Evolutionary conservation across 148 eudicot species (phyloP).

Genomic region (Dianthus caryophyllus): DNA sequence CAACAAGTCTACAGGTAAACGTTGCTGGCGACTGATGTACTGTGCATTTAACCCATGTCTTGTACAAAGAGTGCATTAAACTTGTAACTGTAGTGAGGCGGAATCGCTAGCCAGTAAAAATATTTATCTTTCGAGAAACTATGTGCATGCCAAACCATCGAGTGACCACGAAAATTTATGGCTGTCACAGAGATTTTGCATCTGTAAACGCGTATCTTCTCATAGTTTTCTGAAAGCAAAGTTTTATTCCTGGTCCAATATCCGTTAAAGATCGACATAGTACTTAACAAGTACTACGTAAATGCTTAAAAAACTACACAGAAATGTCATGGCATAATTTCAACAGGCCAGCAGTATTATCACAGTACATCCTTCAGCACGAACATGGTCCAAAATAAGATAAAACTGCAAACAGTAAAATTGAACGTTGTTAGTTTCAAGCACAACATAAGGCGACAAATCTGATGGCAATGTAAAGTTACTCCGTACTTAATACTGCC

Average conservation of each 20-base stretch:
- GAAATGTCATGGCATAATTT: constrained; percentile 23
- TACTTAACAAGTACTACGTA: neutral
- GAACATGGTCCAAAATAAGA: constrained; percentile 9
- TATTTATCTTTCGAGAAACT: neutral
- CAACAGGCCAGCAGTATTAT: constrained; percentile 22
- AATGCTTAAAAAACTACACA: constrained; percentile 15
- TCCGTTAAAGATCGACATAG: constrained; percentile 18
- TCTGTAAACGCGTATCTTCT: too few relatives aligned
- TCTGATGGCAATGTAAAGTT: neutral
- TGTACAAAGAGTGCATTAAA: too few relatives aligned
- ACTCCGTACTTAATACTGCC: neutral
- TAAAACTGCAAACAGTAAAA: constrained; percentile 20
- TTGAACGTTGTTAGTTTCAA: neutral
- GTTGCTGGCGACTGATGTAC: too few relatives aligned
- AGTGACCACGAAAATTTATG: neutral
- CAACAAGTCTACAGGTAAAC: too few relatives aligned
- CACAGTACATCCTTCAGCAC: constrained; percentile 16
- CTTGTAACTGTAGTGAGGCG: too few relatives aligned
- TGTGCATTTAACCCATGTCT: too few relatives aligned
- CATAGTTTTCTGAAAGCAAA: neutral
- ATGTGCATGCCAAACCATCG: neutral
- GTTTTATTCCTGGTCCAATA: constrained; percentile 16
- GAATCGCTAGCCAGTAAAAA: neutral
- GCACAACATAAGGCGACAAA: neutral
- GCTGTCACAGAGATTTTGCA: neutral